A percentile compares a stretch with the other conserved stretches of the same genome.
Conservation (phyloP, 768 basidiomycete genomes). For the Suillus subaureus region DNA sequence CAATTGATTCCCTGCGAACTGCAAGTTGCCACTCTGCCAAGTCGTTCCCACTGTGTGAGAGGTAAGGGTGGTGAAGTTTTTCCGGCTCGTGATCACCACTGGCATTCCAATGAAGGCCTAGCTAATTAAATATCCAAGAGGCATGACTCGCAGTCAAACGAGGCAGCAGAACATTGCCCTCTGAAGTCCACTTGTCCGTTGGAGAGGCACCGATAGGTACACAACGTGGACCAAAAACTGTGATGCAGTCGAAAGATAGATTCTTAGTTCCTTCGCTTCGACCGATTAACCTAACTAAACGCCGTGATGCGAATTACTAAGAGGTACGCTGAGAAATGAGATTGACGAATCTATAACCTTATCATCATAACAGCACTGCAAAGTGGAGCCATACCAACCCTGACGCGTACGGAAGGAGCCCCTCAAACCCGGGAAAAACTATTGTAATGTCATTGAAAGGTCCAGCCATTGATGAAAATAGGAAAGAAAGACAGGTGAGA, state of each 20-base stretch:
- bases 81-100: not conserved
- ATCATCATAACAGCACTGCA: conserved; percentile 5
- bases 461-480: conserved; percentile 20
- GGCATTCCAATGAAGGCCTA: not conserved
- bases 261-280: not conserved
- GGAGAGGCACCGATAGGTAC: conserved; percentile 1
- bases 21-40: not conserved
- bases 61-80: not conserved
- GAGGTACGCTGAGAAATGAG: conserved; percentile 4
- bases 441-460: conserved; percentile 7
- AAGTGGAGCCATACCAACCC: not conserved
- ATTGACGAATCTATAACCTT: conserved; percentile 7
- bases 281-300: conserved; percentile 7
- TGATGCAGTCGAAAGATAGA: not conserved
- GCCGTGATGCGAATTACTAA: conserved; percentile 6
- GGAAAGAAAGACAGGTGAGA: conserved; percentile 20
- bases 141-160: not conserved
- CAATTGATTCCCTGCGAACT: not conserved
- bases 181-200: not conserved
- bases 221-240: not conserved
- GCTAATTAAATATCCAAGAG: not conserved
- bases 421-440: not conserved
- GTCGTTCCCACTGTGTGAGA: not conserved
- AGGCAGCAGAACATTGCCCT: not conserved
- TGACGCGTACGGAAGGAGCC: not conserved